Base-by-base conservation (phyloP, 495 filamentous ascomycete genomes). In the Penicillium argentinense region DNA sequence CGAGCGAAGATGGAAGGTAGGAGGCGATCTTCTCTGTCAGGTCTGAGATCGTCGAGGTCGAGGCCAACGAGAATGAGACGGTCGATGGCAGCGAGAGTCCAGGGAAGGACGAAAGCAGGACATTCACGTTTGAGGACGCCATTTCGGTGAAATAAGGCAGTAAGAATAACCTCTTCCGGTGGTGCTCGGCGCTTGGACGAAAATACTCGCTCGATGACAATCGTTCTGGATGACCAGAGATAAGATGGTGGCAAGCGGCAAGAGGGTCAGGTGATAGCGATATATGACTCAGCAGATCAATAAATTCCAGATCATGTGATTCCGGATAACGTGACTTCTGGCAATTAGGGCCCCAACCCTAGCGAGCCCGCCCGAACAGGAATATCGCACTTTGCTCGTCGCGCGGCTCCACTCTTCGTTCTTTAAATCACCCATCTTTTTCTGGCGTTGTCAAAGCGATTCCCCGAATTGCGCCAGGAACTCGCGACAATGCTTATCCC, bases 401-500 rank as follows among this genome's bases (percentile, higher is more conserved):
- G 40, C 56, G 57, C 39, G 53, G 66, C 63, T 73, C 69, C 69
- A 71, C 69, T 69, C 55, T 59, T 45, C 47, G 50, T 62, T 55
- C 64, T 67, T 68, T 68, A 65, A 70, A 70, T 61, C 60, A 53
- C 49, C 62, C 64, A 71, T 51, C 56, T 47, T 53, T 60, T 63
- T 56, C 60, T 51, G 47, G 58, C 66, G 57, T 75, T 69, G 76
- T 76, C 63, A 69, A 68, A 77, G 75, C 75, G 76, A 79, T 78
- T 79, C 76, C 75, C 67, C 74, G 75, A 79, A 75, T 62, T 67
- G 68, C 74, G 62, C 65, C 67, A 77, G 75, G 74, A 79, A 76
- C 73, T 78, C 75, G 76, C 75, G 65, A 76, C 75, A 76, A 80
- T 80, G 76, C 86, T 98, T 82, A 98, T 98, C 78, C 93, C 93